These are phyloP conservation scores for Gastrodia elata DNA, from an alignment of 106 monocot genomes.

Conservation along the genomic window DNA sequence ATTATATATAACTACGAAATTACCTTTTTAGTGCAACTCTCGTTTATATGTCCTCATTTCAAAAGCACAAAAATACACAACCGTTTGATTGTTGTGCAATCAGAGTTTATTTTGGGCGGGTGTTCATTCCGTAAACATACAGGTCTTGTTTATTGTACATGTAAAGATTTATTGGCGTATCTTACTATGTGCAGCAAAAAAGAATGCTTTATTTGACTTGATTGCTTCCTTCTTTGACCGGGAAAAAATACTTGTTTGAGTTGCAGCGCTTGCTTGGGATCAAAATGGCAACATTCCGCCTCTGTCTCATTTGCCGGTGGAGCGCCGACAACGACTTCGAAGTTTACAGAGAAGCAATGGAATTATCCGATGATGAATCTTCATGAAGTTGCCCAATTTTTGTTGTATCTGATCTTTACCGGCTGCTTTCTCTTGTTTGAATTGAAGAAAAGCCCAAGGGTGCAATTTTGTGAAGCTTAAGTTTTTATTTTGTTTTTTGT, in stretches of 20 bases:
- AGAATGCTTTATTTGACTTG: too few relatives aligned
- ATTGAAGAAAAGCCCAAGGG: background rate
- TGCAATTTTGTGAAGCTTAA: conserved; percentile 2
- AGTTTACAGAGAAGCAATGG: conserved; percentile 55
- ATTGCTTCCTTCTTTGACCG: background rate
- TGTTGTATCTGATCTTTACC: background rate
- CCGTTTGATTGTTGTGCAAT: too few relatives aligned
- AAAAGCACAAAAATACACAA: too few relatives aligned
- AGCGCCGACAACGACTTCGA: conserved; percentile 72
- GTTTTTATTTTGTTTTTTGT: too few relatives aligned
- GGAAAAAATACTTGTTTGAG: background rate
- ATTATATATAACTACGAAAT: too few relatives aligned
- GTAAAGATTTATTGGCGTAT: too few relatives aligned
- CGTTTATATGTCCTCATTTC: too few relatives aligned
- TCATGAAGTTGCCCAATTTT: conserved; percentile 19
- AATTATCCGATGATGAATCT: conserved; percentile 40
- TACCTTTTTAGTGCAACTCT: too few relatives aligned
- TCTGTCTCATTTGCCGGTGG: conserved; percentile 75
- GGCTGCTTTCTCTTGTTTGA: background rate
- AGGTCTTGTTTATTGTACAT: too few relatives aligned
- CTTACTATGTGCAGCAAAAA: too few relatives aligned
- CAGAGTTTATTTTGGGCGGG: too few relatives aligned
- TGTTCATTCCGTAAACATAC: too few relatives aligned
- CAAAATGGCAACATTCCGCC: conserved; percentile 81
- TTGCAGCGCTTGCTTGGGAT: conserved; percentile 73